A percentile compares a stretch with the other conserved stretches of the same genome.
Conservation (phyloP, 2,329 filamentous ascomycete species). For the Fusarium oxysporum region DNA sequence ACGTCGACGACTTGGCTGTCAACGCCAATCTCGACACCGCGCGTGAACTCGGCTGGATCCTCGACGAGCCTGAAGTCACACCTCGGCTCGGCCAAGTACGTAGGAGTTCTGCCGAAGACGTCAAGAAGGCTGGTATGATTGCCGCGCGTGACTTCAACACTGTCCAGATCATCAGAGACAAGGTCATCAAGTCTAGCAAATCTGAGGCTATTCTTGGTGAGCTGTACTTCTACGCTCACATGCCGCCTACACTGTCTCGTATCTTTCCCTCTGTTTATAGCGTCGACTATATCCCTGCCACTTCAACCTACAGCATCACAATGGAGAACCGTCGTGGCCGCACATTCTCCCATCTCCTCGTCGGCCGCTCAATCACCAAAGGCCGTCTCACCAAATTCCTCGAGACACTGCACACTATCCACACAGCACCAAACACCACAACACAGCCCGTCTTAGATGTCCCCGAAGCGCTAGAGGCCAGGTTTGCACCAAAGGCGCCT, state of each 20-base stretch:
- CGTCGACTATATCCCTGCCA: background rate
- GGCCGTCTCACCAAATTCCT: background rate
- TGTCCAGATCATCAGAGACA: background rate
- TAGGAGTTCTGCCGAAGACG: background rate
- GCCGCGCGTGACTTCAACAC: background rate
- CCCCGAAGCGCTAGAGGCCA: background rate
- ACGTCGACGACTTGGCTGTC: background rate
- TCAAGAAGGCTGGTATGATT: background rate
- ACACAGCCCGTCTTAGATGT: background rate
- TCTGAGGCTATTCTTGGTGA: background rate
- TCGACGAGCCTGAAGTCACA: background rate
- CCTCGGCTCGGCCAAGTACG: background rate
- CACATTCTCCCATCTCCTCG: background rate
- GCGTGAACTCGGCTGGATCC: background rate
- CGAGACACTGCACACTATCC: background rate
- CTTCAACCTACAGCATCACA: background rate
- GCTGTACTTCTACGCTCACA: background rate
- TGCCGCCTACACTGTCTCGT: background rate
- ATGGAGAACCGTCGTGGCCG: background rate
- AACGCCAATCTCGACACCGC: background rate
- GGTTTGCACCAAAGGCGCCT: background rate
- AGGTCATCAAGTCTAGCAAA: constrained; percentile 1
- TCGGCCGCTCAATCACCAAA: background rate
- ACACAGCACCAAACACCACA: background rate
- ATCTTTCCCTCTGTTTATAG: background rate